Percentiles rank a stretch among this genome's conserved stretches.
phyloP scores from a whole-genome alignment of 257 asterid genomes.

The Anisodus tanguticus region DNA sequence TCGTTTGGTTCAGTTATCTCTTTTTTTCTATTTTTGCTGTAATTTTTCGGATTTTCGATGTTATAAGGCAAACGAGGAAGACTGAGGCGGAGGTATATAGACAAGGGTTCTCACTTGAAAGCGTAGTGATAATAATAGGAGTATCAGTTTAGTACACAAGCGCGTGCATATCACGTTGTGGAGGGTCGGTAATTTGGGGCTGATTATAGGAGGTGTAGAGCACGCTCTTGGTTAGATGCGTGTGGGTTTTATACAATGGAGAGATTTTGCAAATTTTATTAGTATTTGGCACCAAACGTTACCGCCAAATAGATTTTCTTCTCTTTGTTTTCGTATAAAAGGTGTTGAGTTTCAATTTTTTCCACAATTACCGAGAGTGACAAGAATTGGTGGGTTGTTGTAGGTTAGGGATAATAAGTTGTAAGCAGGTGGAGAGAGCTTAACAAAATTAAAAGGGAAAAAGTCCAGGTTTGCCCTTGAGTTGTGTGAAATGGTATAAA shows the following conservation, averaged over 20 bases:
- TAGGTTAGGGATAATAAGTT: background rate
- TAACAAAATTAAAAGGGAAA: background rate
- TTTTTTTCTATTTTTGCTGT: background rate
- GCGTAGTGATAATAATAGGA: background rate
- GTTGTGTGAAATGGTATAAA: background rate
- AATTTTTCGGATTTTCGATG: slow-evolving; percentile 25
- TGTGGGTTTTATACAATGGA: background rate
- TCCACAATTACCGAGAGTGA: slow-evolving; percentile 2
- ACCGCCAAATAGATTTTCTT: slow-evolving; percentile 68
- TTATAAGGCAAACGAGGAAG: slow-evolving; percentile 31
- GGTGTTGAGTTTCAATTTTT: slow-evolving; percentile 20
- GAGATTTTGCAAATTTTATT: slow-evolving; percentile 41
- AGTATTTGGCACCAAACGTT: slow-evolving; percentile 62
- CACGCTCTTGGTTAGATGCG: slow-evolving; percentile 43
- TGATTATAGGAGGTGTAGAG: background rate
- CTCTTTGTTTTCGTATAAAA: slow-evolving; percentile 31
- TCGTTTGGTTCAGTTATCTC: background rate
- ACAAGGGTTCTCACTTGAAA: slow-evolving; percentile 46
- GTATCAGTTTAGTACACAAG: no score
- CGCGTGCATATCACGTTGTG: background rate
- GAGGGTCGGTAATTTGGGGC: slow-evolving; percentile 36
- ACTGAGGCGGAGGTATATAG: slow-evolving; percentile 66
- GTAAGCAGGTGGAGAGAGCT: background rate
- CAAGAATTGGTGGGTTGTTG: background rate
- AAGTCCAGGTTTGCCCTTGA: background rate